A percentile compares a stretch with the other conserved stretches of the same genome.
Evolutionary conservation across 345 rosid species (phyloP).

Genomic region (Syzygium oleosum): DNA sequence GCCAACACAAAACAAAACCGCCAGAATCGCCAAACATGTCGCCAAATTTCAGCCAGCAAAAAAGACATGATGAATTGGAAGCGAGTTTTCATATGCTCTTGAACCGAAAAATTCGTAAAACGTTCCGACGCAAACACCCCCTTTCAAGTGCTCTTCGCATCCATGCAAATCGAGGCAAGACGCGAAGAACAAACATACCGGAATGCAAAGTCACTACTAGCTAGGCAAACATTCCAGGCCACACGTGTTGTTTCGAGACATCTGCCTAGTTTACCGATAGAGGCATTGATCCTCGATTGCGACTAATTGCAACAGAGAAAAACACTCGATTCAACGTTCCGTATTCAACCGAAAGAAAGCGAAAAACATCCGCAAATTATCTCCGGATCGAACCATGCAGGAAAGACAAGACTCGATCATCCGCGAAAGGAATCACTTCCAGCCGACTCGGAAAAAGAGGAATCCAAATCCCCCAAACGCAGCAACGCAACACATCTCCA

Average conservation of each 20-base stretch:
- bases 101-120: not conserved
- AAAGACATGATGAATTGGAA: not conserved
- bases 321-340: not conserved
- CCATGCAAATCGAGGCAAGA: rapidly evolving
- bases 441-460: not conserved
- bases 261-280: too few relatives aligned
- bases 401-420: too few relatives aligned
- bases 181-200: not conserved
- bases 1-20: not conserved
- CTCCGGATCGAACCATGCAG: not conserved
- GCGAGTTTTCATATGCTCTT: not conserved
- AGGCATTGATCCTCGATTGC: not conserved
- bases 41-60: not conserved
- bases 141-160: not conserved
- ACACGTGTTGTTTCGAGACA: not conserved
- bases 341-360: not conserved
- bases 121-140: not conserved
- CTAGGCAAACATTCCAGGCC: not conserved
- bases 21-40: not conserved
- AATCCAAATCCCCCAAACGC: not conserved
- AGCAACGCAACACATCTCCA: not conserved
- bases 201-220: not conserved
- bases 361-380: not conserved
- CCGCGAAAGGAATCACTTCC: too few relatives aligned
- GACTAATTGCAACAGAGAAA: not conserved